phyloP scores from a whole-genome alignment of 2,329 filamentous ascomycete species.

The Pseudogymnoascus sp. region DNA sequence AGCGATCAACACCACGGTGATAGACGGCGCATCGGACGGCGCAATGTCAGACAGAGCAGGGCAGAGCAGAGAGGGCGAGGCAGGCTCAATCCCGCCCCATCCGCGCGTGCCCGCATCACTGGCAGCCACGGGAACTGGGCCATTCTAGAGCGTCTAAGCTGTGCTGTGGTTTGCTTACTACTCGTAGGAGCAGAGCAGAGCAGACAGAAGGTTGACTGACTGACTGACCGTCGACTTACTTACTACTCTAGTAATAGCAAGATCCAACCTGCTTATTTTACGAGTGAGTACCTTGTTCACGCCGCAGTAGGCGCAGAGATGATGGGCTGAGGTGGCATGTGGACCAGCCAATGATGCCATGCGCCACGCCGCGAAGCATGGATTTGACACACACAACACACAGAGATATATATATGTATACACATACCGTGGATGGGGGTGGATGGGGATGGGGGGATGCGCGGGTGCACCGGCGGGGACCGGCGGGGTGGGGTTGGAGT shows the following conservation, averaged over 20 bases:
- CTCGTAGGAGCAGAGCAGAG: not conserved
- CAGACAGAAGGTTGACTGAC: not conserved
- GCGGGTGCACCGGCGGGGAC: not conserved
- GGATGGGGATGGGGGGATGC: not conserved
- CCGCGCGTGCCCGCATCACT: not conserved
- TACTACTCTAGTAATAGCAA: not conserved
- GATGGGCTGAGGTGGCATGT: conserved; percentile 7
- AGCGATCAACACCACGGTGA: not conserved
- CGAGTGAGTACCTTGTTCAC: not conserved
- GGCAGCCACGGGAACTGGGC: not conserved
- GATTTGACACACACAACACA: not conserved
- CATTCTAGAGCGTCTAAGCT: not conserved
- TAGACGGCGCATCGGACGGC: not conserved
- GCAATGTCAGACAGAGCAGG: not conserved
- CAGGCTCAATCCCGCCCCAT: not conserved
- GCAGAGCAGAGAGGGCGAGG: not conserved
- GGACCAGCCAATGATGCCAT: conserved; percentile 9
- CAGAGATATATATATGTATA: not conserved
- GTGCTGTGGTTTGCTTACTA: not conserved
- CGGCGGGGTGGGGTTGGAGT: not conserved
- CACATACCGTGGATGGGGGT: not conserved
- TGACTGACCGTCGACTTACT: not conserved
- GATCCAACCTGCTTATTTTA: not conserved
- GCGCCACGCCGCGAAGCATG: not conserved
- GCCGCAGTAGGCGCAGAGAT: not conserved